Percentiles rank a stretch among this genome's conserved stretches.
Evolutionary conservation across 2,329 filamentous ascomycete genomes (phyloP).

Genomic region (Pyricularia pennisetigena): DNA sequence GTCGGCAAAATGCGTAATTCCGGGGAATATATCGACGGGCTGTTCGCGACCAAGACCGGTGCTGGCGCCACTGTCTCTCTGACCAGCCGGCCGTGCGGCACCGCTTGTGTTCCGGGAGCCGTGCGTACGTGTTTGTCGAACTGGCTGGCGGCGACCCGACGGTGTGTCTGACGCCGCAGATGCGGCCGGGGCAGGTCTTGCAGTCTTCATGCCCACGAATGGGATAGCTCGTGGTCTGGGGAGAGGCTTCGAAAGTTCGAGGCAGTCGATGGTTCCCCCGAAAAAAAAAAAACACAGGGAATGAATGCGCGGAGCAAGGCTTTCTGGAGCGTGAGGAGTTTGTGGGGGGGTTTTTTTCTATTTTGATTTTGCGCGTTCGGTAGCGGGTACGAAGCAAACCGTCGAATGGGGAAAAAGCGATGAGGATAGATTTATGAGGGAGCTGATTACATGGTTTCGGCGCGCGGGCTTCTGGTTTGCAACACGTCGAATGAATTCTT

Average conservation of each 20-base stretch:
- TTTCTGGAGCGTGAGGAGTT: background rate
- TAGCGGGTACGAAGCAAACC: background rate
- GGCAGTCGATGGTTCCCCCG: background rate
- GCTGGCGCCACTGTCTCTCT: conserved; percentile 29
- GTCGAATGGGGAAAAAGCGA: background rate
- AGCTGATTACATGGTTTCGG: background rate
- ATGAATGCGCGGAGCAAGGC: background rate
- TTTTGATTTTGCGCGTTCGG: background rate
- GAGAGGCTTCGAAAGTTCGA: background rate
- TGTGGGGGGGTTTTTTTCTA: background rate
- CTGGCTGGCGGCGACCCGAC: conserved; percentile 26
- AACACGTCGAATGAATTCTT: background rate
- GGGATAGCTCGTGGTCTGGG: background rate
- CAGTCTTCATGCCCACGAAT: conserved; percentile 38
- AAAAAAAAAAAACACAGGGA: background rate
- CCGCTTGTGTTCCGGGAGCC: conserved; percentile 45
- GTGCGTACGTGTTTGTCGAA: conserved; percentile 34
- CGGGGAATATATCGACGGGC: conserved; percentile 57
- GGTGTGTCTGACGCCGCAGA: conserved; percentile 27
- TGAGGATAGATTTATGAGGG: background rate
- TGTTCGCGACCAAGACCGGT: conserved; percentile 38
- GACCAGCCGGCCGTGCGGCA: conserved; percentile 20
- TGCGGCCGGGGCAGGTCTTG: conserved; percentile 29
- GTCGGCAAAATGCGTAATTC: conserved; percentile 72
- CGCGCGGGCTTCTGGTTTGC: background rate